phyloP scores from a whole-genome alignment of 176 grass and related monocot genomes.

The Oryza officinalis region DNA sequence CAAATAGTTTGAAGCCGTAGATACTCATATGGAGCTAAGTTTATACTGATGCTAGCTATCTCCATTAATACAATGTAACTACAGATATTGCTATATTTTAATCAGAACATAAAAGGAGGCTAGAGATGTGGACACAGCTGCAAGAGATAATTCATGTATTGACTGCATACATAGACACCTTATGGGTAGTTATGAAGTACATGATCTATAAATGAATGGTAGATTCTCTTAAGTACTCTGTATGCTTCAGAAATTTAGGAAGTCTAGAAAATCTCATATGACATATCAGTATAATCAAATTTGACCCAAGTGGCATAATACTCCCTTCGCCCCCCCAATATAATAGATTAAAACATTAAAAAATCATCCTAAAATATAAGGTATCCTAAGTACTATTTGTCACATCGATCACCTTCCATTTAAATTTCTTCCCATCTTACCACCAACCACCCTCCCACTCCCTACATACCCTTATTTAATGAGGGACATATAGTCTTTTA shows the following conservation, averaged over 20 bases:
- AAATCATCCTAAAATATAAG: no score
- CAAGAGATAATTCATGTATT: background rate
- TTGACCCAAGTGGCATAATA: background rate
- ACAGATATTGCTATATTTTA: background rate
- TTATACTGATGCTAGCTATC: slow-evolving; percentile 8
- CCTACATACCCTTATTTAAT: no score
- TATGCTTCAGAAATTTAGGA: background rate
- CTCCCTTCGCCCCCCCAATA: no score
- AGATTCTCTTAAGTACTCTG: background rate
- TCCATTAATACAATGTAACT: slow-evolving; percentile 1
- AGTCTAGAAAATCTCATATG: background rate
- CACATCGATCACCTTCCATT: no score
- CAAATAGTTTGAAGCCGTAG: background rate
- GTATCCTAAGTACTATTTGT: no score
- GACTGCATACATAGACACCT: background rate
- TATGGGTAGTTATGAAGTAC: background rate
- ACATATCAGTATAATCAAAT: background rate
- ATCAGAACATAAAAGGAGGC: background rate
- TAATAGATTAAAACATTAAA: no score
- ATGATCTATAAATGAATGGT: background rate
- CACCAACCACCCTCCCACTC: no score
- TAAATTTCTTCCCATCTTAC: no score
- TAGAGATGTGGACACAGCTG: background rate
- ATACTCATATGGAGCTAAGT: background rate
- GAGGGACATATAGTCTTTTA: no score